A percentile compares a stretch with the other conserved stretches of the same genome.
Evolutionary conservation across 202 grass and related monocot genomes (phyloP).

Genomic region (Panicum virgatum): DNA sequence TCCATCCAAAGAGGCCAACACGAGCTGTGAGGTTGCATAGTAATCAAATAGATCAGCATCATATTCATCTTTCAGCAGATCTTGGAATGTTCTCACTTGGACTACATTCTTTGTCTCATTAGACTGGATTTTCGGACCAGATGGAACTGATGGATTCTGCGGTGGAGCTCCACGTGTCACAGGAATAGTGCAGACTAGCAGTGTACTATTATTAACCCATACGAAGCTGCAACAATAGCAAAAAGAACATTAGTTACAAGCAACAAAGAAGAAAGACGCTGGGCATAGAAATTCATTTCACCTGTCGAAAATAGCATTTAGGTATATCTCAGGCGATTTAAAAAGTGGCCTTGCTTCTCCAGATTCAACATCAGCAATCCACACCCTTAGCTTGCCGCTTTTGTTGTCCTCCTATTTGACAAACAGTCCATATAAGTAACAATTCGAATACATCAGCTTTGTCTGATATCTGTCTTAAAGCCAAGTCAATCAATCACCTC

Average conservation of each 20-base stretch:
- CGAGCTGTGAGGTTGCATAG: slow-evolving; percentile 81
- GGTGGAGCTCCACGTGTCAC: slow-evolving; percentile 71
- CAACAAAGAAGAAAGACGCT: slow-evolving; percentile 23
- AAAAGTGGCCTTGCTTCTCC: slow-evolving; percentile 90
- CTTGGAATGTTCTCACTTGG: slow-evolving; percentile 94
- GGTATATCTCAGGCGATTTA: slow-evolving; percentile 76
- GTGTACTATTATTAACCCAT: slow-evolving; percentile 78
- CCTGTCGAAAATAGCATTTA: slow-evolving; percentile 99
- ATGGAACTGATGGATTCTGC: slow-evolving; percentile 75
- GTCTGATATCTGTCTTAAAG: slow-evolving; percentile 19
- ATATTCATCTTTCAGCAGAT: slow-evolving; percentile 96
- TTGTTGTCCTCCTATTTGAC: slow-evolving; percentile 71
- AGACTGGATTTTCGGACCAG: slow-evolving; percentile 93
- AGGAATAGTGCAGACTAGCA: slow-evolving; percentile 87
- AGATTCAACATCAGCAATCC: slow-evolving; percentile 89
- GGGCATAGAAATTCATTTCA: slow-evolving; percentile 36
- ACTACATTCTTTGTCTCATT: slow-evolving; percentile 84
- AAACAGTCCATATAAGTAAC: slow-evolving; percentile 31
- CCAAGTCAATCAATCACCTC: slow-evolving; percentile 57
- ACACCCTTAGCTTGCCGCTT: slow-evolving; percentile 84
- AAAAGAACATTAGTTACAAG: slow-evolving; percentile 26
- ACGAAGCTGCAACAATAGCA: slow-evolving; percentile 68
- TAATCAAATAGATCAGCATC: slow-evolving; percentile 95
- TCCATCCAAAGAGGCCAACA: slow-evolving; percentile 85
- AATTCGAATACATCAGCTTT: slow-evolving; percentile 5